Base-by-base conservation (phyloP, 1,139 yeast genomes). In the Pichiaceae sp. region DNA sequence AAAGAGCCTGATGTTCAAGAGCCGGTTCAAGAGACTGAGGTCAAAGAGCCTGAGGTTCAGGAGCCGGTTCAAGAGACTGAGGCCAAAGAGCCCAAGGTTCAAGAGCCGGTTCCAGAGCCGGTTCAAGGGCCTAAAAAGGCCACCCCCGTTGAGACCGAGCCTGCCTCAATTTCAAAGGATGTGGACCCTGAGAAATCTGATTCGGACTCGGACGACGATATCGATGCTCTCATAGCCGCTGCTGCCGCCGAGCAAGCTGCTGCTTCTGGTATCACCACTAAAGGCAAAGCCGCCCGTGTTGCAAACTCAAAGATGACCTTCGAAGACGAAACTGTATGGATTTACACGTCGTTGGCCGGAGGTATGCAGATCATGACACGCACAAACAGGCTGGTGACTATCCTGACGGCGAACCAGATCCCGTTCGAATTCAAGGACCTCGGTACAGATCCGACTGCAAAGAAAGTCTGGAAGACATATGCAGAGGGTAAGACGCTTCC, bases 331-430 rank as follows among this genome's bases (percentile, higher is more conserved):
- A 86, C 91, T 4, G 76, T 85, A 23, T 84, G 78, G 55, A 58
- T 89, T 24, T 87, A 70, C 63, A 85, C 96, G 0, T 89, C 97
- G 0, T 66, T 87, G 38, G 94, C 96, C 0, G 94, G 95, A 24
- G 95, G 94, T 1, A 81, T 80, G 69, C 89, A 83, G 54, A 73
- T 87, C 55, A 75, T 80, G 50, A 73, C 81, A n/a, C 68, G 91
- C 48, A 86, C 95, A 28, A 85, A 83, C 55, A 66, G 91, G 40
- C 64, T 91, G 40, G 72, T 73, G 15, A 81, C 87, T 1, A 85
- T 89, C 39, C 68, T 89, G 33, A 72, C 76, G 31, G 93, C 91
- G 2, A 84, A 86, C 56, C 72, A 77, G 31, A 65, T 89, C 41
- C 66, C 73, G 43, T 86, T 76, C 57, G 70, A 73, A 24, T 72